Evolutionary conservation across 352 stramenopile genomes (phyloP), one percentile per base, ranked within the genome.

Genomic region (Lagenidium sp.): DNA sequence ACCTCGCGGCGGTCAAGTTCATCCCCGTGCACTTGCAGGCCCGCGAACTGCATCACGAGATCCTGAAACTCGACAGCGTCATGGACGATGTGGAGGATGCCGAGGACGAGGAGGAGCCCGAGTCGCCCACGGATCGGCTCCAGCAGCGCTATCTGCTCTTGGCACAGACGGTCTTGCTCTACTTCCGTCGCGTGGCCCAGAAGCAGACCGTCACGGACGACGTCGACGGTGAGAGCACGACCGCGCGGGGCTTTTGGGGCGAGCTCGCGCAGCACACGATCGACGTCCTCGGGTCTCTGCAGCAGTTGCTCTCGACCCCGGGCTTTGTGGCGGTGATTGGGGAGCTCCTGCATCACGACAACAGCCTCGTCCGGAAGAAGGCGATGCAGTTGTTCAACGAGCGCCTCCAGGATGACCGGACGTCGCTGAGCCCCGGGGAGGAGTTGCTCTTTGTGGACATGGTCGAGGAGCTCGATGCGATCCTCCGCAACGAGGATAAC

Each of bases 351-450:
- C 82, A 85, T 44, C 82, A 95, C 49, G 81, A 93, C 29, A 88
- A 87, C 47, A 79, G 69, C 19, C 49, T 89, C n/a, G 77, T 95
- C 36, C 82, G 82, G 22, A 88, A 90, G 54, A 88, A 88, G 49
- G 82, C 82, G 4, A 87, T 95, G 71, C 77, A 91, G 58, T 57
- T 95, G 13, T 89, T 95, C 40, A 93, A 92, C 47, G 81, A 90
- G 39, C 78, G 79, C 6, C 63, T 95, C 2, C 68, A 90, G 20
- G 71, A 81, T 18, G 67, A 87, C 31, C 70, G 77, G 13, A 52
- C 51, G 8, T 64, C 69, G 24, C 44, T 95, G 3, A 69, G 70
- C 7, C 62, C 61, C 6, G 76, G 77, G 19, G 82, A 95, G 49
- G 65, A 77, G 51, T 53, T 92, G 36, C 54, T 93, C 7, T 93